Conservation (phyloP, 139 green algal genomes). For the Trebouxia sp. region DNA sequence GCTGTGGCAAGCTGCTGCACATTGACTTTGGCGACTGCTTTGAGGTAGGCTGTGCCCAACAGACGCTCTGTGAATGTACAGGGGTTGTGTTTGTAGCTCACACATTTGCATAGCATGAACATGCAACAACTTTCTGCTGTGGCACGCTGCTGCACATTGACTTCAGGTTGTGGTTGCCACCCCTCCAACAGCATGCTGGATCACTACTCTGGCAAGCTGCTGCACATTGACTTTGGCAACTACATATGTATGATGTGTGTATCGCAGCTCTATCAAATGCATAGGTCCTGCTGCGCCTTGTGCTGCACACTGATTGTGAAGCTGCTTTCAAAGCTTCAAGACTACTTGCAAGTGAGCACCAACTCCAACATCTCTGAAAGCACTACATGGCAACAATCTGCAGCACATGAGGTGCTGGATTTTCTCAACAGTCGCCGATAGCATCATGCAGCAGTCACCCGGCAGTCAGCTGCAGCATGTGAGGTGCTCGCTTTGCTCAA, state of each 20-base stretch:
- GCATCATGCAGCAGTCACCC: too few species aligned
- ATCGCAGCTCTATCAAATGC: too few species aligned
- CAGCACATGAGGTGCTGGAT: too few species aligned
- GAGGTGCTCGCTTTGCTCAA: constrained; percentile 73
- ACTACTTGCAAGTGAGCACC: too few species aligned
- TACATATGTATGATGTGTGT: constrained; percentile 91
- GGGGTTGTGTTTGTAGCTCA: too few species aligned
- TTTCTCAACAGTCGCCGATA: too few species aligned
- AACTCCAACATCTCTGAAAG: too few species aligned
- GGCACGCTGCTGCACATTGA: constrained; percentile 97
- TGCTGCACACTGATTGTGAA: constrained; percentile 99
- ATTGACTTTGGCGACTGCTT: constrained; percentile 99
- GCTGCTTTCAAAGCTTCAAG: too few species aligned
- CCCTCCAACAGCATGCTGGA: constrained; percentile 98
- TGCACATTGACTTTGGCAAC: constrained; percentile 99
- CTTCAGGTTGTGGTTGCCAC: constrained; percentile 95
- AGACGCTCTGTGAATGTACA: too few species aligned
- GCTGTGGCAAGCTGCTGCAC: constrained; percentile 92
- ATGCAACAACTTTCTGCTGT: constrained; percentile 94
- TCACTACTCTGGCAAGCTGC: constrained; percentile 86
- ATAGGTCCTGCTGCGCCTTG: constrained; percentile 95
- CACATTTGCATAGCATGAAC: too few species aligned
- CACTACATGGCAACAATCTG: too few species aligned
- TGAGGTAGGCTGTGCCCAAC: constrained; percentile 70
- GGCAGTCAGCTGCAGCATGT: too few species aligned